Percentiles rank a stretch among this genome's conserved stretches.
Conservation (phyloP, 148 eudicot species). For the Rhododendron kiyosumense region DNA sequence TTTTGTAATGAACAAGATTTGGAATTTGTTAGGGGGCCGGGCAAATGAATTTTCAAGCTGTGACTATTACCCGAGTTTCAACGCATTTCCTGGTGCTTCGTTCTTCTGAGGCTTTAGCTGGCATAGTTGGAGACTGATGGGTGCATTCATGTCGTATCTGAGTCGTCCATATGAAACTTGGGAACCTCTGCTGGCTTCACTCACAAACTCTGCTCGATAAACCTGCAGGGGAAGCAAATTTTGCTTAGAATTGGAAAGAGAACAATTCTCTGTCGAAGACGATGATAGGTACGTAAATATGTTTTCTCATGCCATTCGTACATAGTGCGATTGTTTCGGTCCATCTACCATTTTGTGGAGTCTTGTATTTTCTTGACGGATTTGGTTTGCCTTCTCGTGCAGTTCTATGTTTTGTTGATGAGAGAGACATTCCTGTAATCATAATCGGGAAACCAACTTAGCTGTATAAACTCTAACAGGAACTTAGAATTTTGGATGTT, state of each 20-base stretch:
- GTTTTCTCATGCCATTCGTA: too few species aligned
- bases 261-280: background rate
- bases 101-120: constrained; percentile 31
- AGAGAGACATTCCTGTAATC: constrained; percentile 45
- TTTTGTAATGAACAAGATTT: background rate
- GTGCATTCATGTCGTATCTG: constrained; percentile 19
- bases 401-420: constrained; percentile 53
- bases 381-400: constrained; percentile 30
- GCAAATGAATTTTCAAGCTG: background rate
- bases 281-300: constrained; percentile 8
- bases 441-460: background rate
- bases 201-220: constrained; percentile 12
- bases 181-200: constrained; percentile 13
- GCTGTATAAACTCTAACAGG: background rate
- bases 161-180: constrained; percentile 15
- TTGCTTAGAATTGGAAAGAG: background rate
- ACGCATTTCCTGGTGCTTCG: constrained; percentile 20
- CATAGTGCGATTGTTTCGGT: background rate
- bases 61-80: constrained; percentile 13
- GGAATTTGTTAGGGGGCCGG: background rate
- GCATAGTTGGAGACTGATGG: constrained; percentile 39
- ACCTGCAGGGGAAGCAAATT: constrained; percentile 26
- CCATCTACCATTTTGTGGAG: constrained; percentile 48
- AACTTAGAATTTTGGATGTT: background rate
- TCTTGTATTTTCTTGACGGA: constrained; percentile 39